Conservation (phyloP, 2,329 filamentous ascomycete genomes). For the Aspergillus sp. region DNA sequence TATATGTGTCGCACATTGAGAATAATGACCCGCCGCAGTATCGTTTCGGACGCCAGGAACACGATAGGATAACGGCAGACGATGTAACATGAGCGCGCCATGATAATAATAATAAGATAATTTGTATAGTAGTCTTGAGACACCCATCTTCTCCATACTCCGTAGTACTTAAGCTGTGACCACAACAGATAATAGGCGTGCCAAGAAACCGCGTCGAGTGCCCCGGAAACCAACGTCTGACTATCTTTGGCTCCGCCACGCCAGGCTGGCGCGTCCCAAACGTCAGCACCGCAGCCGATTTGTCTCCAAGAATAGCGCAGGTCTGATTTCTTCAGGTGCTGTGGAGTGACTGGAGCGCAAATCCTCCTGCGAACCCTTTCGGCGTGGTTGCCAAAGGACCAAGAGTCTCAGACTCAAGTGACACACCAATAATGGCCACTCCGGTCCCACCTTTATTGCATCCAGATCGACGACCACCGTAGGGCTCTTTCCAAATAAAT, state of each 20-base stretch:
- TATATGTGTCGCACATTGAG: no score
- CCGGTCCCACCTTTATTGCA: conserved; percentile 4
- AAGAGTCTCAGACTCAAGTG: conserved; percentile 1
- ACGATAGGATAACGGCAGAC: background rate
- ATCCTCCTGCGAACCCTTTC: background rate
- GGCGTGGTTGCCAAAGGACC: background rate
- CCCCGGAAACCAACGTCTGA: background rate
- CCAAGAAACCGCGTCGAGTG: conserved; percentile 7
- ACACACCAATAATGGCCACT: conserved; percentile 3
- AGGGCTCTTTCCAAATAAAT: background rate
- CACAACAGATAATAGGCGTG: background rate
- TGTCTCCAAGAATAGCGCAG: conserved; percentile 12
- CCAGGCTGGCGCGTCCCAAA: conserved; percentile 13
- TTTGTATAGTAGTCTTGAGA: background rate
- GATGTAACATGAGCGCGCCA: no score
- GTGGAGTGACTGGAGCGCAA: background rate
- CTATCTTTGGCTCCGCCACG: conserved; percentile 9
- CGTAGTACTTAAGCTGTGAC: no score
- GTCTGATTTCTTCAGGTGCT: background rate
- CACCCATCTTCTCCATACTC: no score
- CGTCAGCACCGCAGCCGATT: conserved; percentile 9
- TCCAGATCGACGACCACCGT: conserved; percentile 6
- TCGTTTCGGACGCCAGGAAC: background rate
- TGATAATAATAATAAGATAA: background rate
- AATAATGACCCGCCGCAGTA: no score